Base-by-base conservation (phyloP, 345 rosid species). In the Acer yangbiense region DNA sequence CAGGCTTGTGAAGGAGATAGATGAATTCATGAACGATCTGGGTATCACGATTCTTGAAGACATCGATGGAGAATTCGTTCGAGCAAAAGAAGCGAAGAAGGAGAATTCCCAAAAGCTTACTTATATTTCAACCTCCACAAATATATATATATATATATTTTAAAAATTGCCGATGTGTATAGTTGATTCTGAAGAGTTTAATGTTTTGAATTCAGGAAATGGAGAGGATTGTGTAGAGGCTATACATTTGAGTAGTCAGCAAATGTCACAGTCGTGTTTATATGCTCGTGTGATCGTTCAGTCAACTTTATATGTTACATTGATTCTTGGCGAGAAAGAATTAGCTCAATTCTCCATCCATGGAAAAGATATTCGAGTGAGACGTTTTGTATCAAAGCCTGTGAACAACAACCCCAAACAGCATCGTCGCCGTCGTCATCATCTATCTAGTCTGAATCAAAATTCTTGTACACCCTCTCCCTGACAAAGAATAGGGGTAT, bases 341-440 rank as follows among this genome's bases (percentile, higher is more conserved):
- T 0, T 69, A 7, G 65, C 64, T n/a, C 78, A 78, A 35, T 57
- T 81, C 25, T 43, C 62, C 13, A 65, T 58, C 39, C 50, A 48
- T 32, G 83, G 83, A 35, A 81, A 50, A 50, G 79, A 74, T 71
- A 64, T 75, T 58, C 60, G 82, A 62, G 76, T 65, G 25, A 75
- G 77, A 48, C 43, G 67, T 18, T 74, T 62, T 20, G 50, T 68
- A 58, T 48, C 68, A 14, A 68, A 72, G 63, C 1, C 6, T 4
- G n/a, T 16, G 57, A 16, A 14, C 57, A 52, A 16, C n/a, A 52
- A 3, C 5, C 5, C 35, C 57, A 52, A 52, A 52, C 57, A 16
- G 1, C 57, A 16, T 16, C 7, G 2, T 16, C 7, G 1, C 16
- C 18, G 3, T 29, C 3, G 0, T 32, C 32, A 2, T 29, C 32